Base-by-base conservation (phyloP, 352 stramenopile genomes). In the Globisporangium spinosum region DNA sequence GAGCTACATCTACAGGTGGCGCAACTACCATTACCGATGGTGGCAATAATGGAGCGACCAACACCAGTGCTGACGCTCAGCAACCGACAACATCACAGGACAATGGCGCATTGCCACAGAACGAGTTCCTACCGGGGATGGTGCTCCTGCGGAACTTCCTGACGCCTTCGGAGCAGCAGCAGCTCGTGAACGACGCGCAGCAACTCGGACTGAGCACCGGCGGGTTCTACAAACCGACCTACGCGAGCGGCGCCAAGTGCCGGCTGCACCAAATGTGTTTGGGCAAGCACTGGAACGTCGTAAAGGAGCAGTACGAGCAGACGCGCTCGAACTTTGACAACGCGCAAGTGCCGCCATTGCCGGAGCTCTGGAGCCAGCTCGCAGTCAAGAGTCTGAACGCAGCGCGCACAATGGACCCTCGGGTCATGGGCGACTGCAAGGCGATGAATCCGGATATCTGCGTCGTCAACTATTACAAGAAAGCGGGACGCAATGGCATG, bases 381-480 rank as follows among this genome's bases (percentile, higher is more conserved):
- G 77, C 80, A 1, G 51, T 74, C 13, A 63, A 77, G 17, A 88
- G 78, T 67, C 67, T 87, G 0, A 53, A 79, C 1, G 68, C 73
- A 5, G 83, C 83, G 4, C 68, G 61, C 2, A 57, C 67, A 3
- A 69, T 78, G 8, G 82, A 91, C 27, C 58, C 67, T 3, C 61
- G 67, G 9, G 82, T 90, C 17, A 68, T 89, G 71, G 83, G 83
- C n/a, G 65, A 65, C 22, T 89, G 78, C 69, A 47, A 34, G 7
- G 40, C 51, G 12, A 81, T 92, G 71, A 68, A 34, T 22, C 84
- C 82, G 0, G 82, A 92, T 38, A 83, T 92, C 57, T 90, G 80
- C 54, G 80, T 90, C 22, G 82, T 90, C 58, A 90, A 90, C 65
- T 92, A 88, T 56, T 90, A 90, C 73, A 89, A 89, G 67, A 88